A percentile compares a stretch with the other conserved stretches of the same genome.
Evolutionary conservation across 1,139 yeast species (phyloP).

Genomic region (Nakaseomyces delphensis): DNA sequence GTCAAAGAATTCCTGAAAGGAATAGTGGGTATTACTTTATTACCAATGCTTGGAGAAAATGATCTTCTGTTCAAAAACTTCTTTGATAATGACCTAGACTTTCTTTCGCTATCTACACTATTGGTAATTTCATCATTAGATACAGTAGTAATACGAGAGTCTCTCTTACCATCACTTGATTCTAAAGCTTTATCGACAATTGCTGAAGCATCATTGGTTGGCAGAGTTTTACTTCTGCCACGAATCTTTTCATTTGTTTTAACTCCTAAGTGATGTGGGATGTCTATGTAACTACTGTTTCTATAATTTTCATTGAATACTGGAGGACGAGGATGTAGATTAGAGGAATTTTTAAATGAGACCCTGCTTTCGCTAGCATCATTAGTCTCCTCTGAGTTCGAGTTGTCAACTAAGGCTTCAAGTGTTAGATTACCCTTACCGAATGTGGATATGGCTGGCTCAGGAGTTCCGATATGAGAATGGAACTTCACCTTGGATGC

Average conservation of each 20-base stretch:
- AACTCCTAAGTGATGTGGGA: slow-evolving; percentile 11
- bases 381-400: slow-evolving; percentile 8
- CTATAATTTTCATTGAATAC: slow-evolving; percentile 7
- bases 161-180: slow-evolving; percentile 12
- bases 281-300: slow-evolving; percentile 16
- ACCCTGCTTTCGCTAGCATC: slow-evolving; percentile 4
- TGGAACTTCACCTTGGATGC: slow-evolving; percentile 42
- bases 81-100: slow-evolving; percentile 23
- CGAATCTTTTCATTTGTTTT: slow-evolving; percentile 11
- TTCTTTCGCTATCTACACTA: slow-evolving; percentile 15
- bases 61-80: slow-evolving; percentile 25
- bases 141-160: slow-evolving; percentile 16
- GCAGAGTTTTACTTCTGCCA: slow-evolving; percentile 22
- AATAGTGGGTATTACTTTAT: slow-evolving; percentile 23
- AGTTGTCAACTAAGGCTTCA: slow-evolving; percentile 38
- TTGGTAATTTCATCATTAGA: slow-evolving; percentile 14
- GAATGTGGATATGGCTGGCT: slow-evolving; percentile 46
- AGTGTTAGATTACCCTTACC: slow-evolving; percentile 67
- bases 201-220: slow-evolving; percentile 14
- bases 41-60: slow-evolving; percentile 24
- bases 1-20: slow-evolving; percentile 20
- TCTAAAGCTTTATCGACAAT: slow-evolving; percentile 3
- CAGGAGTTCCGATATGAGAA: slow-evolving; percentile 40
- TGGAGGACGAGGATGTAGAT: slow-evolving; percentile 1
- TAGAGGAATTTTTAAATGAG: slow-evolving; percentile 2